Evolutionary conservation across 257 asterid species (phyloP).

Genomic region (Linaria vulgaris): DNA sequence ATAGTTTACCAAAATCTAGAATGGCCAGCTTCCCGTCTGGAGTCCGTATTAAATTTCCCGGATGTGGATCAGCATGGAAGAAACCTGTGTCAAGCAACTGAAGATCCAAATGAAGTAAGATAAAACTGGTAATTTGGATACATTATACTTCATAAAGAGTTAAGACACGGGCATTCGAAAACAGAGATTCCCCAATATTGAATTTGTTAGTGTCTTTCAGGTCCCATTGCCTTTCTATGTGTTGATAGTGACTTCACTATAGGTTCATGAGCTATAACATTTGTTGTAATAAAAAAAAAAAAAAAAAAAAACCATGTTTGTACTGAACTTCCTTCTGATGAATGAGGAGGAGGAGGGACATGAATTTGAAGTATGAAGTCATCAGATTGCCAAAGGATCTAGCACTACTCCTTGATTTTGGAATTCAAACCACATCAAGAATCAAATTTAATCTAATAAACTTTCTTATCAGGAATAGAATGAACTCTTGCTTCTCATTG

Average conservation of each 20-base stretch:
- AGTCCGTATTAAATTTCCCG: slow-evolving; percentile 94
- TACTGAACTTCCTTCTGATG: background rate
- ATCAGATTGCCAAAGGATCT: too few relatives aligned
- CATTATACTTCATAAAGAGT: slow-evolving; percentile 4
- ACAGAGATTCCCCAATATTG: slow-evolving; percentile 2
- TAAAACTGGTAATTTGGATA: slow-evolving; percentile 13
- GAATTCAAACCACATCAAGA: background rate
- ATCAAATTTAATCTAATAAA: too few relatives aligned
- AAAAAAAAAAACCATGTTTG: background rate
- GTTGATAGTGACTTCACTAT: slow-evolving; percentile 1
- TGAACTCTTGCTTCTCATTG: too few relatives aligned
- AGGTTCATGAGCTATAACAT: background rate
- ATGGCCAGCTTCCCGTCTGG: slow-evolving; percentile 97
- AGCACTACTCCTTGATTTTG: background rate
- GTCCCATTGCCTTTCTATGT: background rate
- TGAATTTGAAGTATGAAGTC: background rate
- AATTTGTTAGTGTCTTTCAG: slow-evolving; percentile 2
- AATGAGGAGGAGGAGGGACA: background rate
- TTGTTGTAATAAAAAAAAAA: background rate
- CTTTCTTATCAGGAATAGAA: too few relatives aligned
- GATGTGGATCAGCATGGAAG: slow-evolving; percentile 99
- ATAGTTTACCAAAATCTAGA: slow-evolving; percentile 81
- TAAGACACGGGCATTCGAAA: background rate
- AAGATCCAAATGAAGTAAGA: slow-evolving; percentile 34
- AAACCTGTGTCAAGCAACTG: slow-evolving; percentile 99